Percentiles rank a stretch among this genome's conserved stretches.
phyloP scores from a whole-genome alignment of 2,329 filamentous ascomycete species.

The Botrytis cinerea region DNA sequence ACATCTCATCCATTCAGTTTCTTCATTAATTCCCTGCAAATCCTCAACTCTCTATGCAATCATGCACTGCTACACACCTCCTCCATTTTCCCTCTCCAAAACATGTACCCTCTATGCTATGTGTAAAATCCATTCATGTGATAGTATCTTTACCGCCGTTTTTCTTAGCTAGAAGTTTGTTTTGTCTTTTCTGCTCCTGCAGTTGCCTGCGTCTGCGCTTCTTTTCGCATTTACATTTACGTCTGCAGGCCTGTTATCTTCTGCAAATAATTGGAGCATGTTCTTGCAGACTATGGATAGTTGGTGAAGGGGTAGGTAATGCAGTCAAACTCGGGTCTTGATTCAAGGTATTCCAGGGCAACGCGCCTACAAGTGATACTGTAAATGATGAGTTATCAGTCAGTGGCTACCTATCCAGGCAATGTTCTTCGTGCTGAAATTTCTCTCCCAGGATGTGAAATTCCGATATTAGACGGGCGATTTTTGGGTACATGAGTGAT shows the following conservation, averaged over 20 bases:
- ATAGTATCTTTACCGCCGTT: neutral
- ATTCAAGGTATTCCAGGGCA: too few relatives aligned
- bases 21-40: neutral
- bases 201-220: neutral
- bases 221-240: neutral
- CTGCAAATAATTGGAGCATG: neutral
- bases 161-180: neutral
- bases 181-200: neutral
- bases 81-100: fast-evolving
- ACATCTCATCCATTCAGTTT: neutral
- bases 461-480: neutral
- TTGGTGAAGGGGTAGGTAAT: neutral
- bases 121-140: neutral
- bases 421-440: neutral
- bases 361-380: neutral
- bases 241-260: neutral
- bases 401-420: neutral
- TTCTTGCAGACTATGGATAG: neutral
- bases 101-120: neutral
- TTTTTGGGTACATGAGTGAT: neutral
- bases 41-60: neutral
- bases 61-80: neutral
- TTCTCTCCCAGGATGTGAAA: neutral
- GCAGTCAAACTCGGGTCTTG: neutral
- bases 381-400: neutral